phyloP scores from a whole-genome alignment of 2,329 filamentous ascomycete species.

The Colletotrichum magnum region DNA sequence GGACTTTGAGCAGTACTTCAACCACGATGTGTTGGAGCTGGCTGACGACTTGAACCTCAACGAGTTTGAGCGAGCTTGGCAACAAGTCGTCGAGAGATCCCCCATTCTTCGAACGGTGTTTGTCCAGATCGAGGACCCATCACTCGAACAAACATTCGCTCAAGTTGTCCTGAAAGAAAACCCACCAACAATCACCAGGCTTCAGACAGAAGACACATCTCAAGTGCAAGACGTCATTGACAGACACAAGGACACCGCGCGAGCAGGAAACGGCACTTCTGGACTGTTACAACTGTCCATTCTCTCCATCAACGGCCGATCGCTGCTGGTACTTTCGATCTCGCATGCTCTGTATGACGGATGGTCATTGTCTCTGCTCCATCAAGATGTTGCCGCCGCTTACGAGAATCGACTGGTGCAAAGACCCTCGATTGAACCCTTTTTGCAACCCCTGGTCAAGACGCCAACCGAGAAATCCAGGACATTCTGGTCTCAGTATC shows the following conservation, averaged over 20 bases:
- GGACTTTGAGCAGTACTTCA: slow-evolving; percentile 83
- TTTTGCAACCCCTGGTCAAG: slow-evolving; percentile 68
- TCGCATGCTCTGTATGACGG: slow-evolving; percentile 93
- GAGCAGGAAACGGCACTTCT: slow-evolving; percentile 50
- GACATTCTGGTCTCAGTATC: slow-evolving; percentile 79
- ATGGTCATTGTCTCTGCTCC: slow-evolving; percentile 83
- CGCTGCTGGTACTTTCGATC: slow-evolving; percentile 76
- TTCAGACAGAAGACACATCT: slow-evolving; percentile 46
- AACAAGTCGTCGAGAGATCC: slow-evolving; percentile 68
- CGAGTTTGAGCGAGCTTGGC: slow-evolving; percentile 74
- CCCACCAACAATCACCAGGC: slow-evolving; percentile 42
- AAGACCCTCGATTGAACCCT: slow-evolving; percentile 64
- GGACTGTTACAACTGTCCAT: slow-evolving; percentile 66
- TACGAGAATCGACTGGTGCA: slow-evolving; percentile 64
- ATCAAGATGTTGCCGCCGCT: slow-evolving; percentile 76
- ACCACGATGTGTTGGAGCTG: slow-evolving; percentile 82
- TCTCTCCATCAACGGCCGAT: slow-evolving; percentile 48
- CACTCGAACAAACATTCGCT: slow-evolving; percentile 64
- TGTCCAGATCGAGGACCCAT: slow-evolving; percentile 72
- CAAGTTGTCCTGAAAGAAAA: slow-evolving; percentile 59
- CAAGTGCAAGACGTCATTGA: slow-evolving; percentile 55
- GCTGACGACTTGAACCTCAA: slow-evolving; percentile 65
- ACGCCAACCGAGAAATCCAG: slow-evolving; percentile 50
- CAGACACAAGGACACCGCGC: slow-evolving; percentile 55
- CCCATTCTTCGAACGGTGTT: slow-evolving; percentile 86